Base-by-base conservation (phyloP, 2,329 filamentous ascomycete species). In the Lecanicillium sp. region DNA sequence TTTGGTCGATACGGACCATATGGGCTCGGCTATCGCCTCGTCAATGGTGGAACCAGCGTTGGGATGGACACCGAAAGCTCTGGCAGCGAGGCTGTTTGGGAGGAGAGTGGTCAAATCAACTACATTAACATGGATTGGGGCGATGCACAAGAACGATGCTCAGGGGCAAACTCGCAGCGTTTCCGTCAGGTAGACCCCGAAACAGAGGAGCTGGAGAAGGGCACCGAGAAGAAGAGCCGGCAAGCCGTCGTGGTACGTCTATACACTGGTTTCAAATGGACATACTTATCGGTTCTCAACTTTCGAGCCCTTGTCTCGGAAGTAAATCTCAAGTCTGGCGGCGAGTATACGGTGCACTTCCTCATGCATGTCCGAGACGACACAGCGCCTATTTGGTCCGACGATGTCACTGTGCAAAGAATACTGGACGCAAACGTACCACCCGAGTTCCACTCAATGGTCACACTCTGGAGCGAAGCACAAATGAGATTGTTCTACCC, bases 1-100 rank as follows among this genome's bases (percentile, higher is more conserved):
- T 94, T 87, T 54, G 85, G 86, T 14, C 76, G 88, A 33, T 75
- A 90, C 28, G 88, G 86, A 0, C 83, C 87, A 0, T 95, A 95
- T 52, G 88, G 88, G 0, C 66, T 88, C 29, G 88, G 88, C n/a
- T 94, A 94, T 59, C 77, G 74, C 50, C 71, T 74, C 43, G 74
- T 78, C 40, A 74, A 77, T 45, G 88, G 88, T 12, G 88, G 88
- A 16, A 61, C 75, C 1, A 77, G 75, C 18, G 78, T 88, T 39
- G 78, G 78, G n/a, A 68, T 84, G 40, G 84, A 86, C 29, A 79
- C 78, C 1, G 85, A 92, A 48, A 66, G 68, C 25, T 73, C 83
- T 15, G 85, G 82, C 66, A 75, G 72, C 37, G 70, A 81, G 20
- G 62, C 62, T 29, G 63, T 81, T 9, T 82, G 75, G 73, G 57